Percentiles rank a stretch among this genome's conserved stretches.
Evolutionary conservation across 2,329 filamentous ascomycete genomes (phyloP).

Genomic region (Alternaria ethzedia): DNA sequence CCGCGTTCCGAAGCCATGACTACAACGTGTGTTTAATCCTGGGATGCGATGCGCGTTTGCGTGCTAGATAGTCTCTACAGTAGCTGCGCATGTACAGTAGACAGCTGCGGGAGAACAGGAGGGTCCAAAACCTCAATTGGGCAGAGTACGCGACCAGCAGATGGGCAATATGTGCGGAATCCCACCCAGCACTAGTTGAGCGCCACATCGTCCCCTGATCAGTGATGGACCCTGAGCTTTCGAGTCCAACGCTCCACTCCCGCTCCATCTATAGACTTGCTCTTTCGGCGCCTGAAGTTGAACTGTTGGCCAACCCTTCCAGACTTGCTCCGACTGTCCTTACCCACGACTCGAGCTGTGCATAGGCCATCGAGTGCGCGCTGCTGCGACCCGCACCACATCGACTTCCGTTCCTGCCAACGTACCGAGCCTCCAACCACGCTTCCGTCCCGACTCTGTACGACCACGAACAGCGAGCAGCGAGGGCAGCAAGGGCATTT

Average conservation of each 20-base stretch:
- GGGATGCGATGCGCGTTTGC: background rate
- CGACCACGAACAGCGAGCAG: slow-evolving; percentile 20
- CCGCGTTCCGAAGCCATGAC: background rate
- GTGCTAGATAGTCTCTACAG: background rate
- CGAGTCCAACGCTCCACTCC: slow-evolving; percentile 16
- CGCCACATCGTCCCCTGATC: slow-evolving; percentile 15
- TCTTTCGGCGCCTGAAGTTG: slow-evolving; percentile 11
- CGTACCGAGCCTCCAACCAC: slow-evolving; percentile 18
- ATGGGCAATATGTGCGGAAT: slow-evolving; percentile 15
- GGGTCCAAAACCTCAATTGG: slow-evolving; percentile 9
- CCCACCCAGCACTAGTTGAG: slow-evolving; percentile 11
- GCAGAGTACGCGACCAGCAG: slow-evolving; percentile 14
- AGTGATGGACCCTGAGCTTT: slow-evolving; percentile 15
- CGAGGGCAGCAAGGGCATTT: slow-evolving; percentile 29
- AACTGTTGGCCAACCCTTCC: slow-evolving; percentile 14
- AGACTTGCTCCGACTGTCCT: slow-evolving; percentile 10
- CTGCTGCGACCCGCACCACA: slow-evolving; percentile 12
- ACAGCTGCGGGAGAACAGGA: slow-evolving; percentile 12
- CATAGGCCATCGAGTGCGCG: slow-evolving; percentile 14
- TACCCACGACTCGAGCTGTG: slow-evolving; percentile 14
- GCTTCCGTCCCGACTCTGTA: slow-evolving; percentile 16
- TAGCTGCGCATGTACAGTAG: slow-evolving; percentile 4
- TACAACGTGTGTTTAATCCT: slow-evolving; percentile 3
- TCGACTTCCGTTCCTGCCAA: slow-evolving; percentile 9
- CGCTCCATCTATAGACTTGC: slow-evolving; percentile 9